Conservation (phyloP, 352 stramenopile species). For the Phytophthora niederhauseri region DNA sequence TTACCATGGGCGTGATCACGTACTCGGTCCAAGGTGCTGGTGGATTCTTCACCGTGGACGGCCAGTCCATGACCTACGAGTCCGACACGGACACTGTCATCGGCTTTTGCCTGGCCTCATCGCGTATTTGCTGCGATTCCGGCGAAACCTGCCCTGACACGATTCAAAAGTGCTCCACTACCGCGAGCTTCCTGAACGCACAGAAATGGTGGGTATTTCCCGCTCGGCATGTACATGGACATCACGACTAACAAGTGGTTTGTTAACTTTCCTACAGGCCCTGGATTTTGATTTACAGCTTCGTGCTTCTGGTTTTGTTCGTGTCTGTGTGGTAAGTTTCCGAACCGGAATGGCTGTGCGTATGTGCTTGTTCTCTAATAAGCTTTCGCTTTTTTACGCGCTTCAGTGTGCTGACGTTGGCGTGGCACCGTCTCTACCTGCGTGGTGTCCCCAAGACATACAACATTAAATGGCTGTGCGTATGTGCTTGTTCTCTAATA, state of each 20-base stretch:
- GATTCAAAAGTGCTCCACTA: slow-evolving; percentile 48
- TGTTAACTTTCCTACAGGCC: slow-evolving; percentile 41
- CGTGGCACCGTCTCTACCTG: slow-evolving; percentile 85
- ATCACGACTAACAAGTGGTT: background rate
- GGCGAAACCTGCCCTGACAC: slow-evolving; percentile 44
- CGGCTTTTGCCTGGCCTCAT: slow-evolving; percentile 86
- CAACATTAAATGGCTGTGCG: slow-evolving; percentile 51
- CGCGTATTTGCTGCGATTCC: slow-evolving; percentile 75
- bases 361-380: slow-evolving; percentile 1
- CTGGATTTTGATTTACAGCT: slow-evolving; percentile 89
- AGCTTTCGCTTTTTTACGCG: background rate
- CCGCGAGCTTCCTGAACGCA: slow-evolving; percentile 73
- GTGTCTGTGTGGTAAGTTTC: slow-evolving; percentile 74
- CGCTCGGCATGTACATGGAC: background rate
- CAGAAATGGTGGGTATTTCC: slow-evolving; percentile 65
- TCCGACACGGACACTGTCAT: slow-evolving; percentile 69
- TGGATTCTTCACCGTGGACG: slow-evolving; percentile 88
- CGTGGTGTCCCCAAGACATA: slow-evolving; percentile 89
- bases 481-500: slow-evolving; percentile 1
- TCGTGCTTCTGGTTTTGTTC: slow-evolving; percentile 85
- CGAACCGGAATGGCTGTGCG: background rate
- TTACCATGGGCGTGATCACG: slow-evolving; percentile 82
- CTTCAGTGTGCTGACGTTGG: slow-evolving; percentile 73
- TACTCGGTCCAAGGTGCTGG: slow-evolving; percentile 68
- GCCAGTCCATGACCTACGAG: slow-evolving; percentile 80